Evolutionary conservation across 2,329 filamentous ascomycete species (phyloP).

Genomic region (Aspergillus jensenii): DNA sequence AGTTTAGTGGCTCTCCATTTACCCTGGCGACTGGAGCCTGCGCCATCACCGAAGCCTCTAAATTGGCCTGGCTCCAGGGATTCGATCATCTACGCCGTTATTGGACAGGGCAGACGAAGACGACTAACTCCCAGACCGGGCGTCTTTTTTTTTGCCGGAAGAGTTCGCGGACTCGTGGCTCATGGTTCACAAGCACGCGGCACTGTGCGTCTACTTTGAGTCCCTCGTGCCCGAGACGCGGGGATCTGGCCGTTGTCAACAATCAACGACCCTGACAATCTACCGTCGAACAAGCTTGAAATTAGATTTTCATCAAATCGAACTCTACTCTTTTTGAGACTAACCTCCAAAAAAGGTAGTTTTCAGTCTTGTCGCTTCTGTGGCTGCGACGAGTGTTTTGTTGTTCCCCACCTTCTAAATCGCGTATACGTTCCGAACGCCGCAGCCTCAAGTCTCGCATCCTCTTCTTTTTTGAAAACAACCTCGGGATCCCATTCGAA

Average conservation of each 20-base stretch:
- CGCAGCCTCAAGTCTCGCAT: neutral
- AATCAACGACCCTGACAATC: neutral
- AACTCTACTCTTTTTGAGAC: neutral
- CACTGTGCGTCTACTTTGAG: neutral
- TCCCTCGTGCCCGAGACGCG: neutral
- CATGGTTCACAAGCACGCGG: neutral
- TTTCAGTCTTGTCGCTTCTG: neutral
- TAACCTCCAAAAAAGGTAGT: neutral
- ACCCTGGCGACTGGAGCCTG: neutral
- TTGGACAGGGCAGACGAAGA: neutral
- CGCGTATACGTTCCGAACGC: slow-evolving; percentile 11
- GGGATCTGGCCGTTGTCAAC: neutral
- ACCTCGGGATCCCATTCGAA: neutral
- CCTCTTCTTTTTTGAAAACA: neutral
- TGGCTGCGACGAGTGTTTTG: neutral
- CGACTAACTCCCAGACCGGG: neutral
- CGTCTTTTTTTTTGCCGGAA: neutral
- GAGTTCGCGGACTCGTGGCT: neutral
- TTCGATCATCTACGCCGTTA: neutral
- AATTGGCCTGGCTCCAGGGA: neutral
- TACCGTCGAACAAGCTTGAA: neutral
- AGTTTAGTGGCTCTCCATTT: neutral
- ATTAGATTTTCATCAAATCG: neutral
- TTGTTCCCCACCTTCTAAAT: slow-evolving; percentile 2
- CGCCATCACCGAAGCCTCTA: neutral